Conservation (phyloP, 352 stramenopile genomes). For the Pythium utonaiense region DNA sequence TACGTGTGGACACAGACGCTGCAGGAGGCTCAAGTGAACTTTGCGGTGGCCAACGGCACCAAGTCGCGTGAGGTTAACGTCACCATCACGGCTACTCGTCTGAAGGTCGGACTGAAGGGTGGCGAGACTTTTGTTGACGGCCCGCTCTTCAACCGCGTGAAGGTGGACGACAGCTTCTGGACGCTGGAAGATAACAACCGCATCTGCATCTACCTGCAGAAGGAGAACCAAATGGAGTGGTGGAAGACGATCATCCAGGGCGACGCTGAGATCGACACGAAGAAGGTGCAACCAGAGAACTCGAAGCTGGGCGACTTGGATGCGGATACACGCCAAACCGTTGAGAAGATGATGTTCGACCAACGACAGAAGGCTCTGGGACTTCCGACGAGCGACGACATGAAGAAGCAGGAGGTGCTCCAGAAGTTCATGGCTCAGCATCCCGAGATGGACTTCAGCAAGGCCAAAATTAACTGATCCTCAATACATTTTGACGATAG, state of each 20-base stretch:
- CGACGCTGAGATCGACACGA: slow-evolving; percentile 97
- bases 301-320: slow-evolving; percentile 97
- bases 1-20: slow-evolving; percentile 99
- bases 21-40: slow-evolving; percentile 91
- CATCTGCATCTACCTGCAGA: slow-evolving; percentile 94
- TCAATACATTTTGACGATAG: slow-evolving; percentile 8
- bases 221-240: slow-evolving; percentile 99
- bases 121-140: slow-evolving; percentile 84
- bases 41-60: slow-evolving; percentile 91
- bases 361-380: slow-evolving; percentile 97
- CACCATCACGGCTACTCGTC: slow-evolving; percentile 86
- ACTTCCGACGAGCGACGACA: slow-evolving; percentile 95
- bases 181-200: slow-evolving; percentile 92
- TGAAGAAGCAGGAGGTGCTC: slow-evolving; percentile 97
- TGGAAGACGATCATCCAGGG: slow-evolving; percentile 96
- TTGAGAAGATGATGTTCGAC: slow-evolving; percentile 99
- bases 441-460: slow-evolving; percentile 99
- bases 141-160: slow-evolving; percentile 92
- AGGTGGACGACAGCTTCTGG: slow-evolving; percentile 99
- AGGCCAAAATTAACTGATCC: slow-evolving; percentile 95
- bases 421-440: slow-evolving; percentile 99
- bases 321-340: slow-evolving; percentile 97
- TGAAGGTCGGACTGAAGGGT: slow-evolving; percentile 89
- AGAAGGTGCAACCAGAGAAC: slow-evolving; percentile 98
- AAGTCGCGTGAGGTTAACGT: slow-evolving; percentile 93